Evolutionary conservation across 2,329 filamentous ascomycete genomes (phyloP).

Genomic region (Fusarium burgessii): DNA sequence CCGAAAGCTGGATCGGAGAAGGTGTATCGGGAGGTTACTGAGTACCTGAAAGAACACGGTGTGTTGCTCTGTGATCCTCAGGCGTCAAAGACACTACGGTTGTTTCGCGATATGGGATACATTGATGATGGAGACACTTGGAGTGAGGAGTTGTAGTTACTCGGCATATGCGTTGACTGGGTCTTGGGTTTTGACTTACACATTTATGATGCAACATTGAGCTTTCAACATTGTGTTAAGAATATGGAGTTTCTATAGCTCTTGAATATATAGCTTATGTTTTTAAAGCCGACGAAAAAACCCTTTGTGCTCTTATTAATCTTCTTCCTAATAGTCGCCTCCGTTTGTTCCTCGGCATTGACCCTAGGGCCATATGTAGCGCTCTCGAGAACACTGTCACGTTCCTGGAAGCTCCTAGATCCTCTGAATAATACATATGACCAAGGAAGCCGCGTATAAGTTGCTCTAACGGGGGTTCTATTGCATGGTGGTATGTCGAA

Average conservation of each 20-base stretch:
- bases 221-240: background rate
- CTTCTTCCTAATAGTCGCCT: background rate
- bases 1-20: constrained; percentile 18
- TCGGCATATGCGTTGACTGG: background rate
- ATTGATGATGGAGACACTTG: background rate
- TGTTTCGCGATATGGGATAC: constrained; percentile 33
- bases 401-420: background rate
- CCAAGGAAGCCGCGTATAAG: background rate
- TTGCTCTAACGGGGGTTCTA: background rate
- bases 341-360: background rate
- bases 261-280: background rate
- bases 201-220: too few relatives aligned
- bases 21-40: constrained; percentile 18
- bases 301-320: background rate
- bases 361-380: background rate
- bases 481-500: background rate
- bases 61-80: constrained; percentile 36
- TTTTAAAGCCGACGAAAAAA: background rate
- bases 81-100: constrained; percentile 32
- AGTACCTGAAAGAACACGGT: constrained; percentile 16
- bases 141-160: constrained; percentile 14
- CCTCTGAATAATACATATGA: background rate
- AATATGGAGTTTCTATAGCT: background rate
- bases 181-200: background rate
- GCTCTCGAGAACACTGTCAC: too few relatives aligned